Conservation (phyloP, 2,329 filamentous ascomycete genomes). For the Claviceps quebecensis region DNA sequence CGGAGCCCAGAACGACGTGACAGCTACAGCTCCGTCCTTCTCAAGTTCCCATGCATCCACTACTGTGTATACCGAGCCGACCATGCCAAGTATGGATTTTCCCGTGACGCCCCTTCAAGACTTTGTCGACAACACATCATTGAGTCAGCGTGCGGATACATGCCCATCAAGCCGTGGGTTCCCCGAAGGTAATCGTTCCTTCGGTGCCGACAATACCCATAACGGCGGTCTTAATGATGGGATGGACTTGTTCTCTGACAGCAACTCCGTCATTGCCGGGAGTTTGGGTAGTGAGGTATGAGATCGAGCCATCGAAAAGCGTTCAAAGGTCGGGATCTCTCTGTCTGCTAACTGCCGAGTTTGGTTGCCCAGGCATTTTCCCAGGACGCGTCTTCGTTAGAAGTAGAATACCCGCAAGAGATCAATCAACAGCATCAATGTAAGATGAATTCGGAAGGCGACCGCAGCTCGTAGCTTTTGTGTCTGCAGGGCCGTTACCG, state of each 20-base stretch:
- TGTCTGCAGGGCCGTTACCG: no score
- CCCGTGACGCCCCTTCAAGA: neutral
- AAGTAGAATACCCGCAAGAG: neutral
- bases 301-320: neutral
- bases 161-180: neutral
- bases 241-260: neutral
- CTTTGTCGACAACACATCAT: neutral
- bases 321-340: neutral
- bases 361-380: neutral
- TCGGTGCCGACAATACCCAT: neutral
- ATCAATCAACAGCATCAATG: neutral
- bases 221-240: neutral
- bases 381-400: neutral
- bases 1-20: neutral
- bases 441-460: neutral
- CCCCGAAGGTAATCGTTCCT: neutral
- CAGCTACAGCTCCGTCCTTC: neutral
- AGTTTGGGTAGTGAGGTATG: neutral
- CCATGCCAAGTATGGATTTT: neutral
- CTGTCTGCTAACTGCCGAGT: neutral
- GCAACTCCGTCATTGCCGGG: neutral
- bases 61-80: neutral
- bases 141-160: neutral
- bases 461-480: no score
- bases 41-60: neutral